Evolutionary conservation across 495 filamentous ascomycete genomes (phyloP).

Genomic region (Penicilliopsis zonata): DNA sequence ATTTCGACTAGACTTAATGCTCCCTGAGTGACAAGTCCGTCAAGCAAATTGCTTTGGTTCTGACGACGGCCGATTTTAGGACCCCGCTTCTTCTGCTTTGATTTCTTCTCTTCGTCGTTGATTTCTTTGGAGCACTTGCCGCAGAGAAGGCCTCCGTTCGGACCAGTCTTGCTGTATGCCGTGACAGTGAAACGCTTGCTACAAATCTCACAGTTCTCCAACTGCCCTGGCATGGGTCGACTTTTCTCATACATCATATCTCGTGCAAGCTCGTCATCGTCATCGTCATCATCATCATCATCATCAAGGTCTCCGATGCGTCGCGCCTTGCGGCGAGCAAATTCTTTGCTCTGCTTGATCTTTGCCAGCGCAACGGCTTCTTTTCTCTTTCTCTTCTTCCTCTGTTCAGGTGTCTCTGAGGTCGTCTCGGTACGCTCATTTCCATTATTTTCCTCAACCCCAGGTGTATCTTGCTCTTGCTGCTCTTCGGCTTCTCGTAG

Average conservation of each 20-base stretch:
- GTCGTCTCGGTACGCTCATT: conserved; percentile 15
- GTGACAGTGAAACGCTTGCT: conserved; percentile 89
- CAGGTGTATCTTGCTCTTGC: conserved; percentile 7
- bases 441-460: conserved; percentile 20
- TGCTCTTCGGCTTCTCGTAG: conserved; percentile 30
- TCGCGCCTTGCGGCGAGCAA: conserved; percentile 45
- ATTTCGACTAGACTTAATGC: conserved; percentile 61
- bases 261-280: conserved; percentile 34
- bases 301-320: conserved; percentile 33
- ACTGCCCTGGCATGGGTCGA: conserved; percentile 68
- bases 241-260: conserved; percentile 49
- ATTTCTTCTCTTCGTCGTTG: conserved; percentile 48
- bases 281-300: conserved; percentile 29
- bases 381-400: conserved; percentile 50
- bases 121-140: conserved; percentile 72
- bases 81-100: conserved; percentile 46
- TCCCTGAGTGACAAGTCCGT: conserved; percentile 58
- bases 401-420: conserved; percentile 34
- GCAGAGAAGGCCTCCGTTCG: conserved; percentile 75
- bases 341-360: conserved; percentile 66
- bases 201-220: conserved; percentile 79
- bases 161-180: conserved; percentile 71
- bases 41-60: conserved; percentile 64
- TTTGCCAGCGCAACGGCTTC: conserved; percentile 54
- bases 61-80: conserved; percentile 47